A percentile compares a stretch with the other conserved stretches of the same genome.
Conservation (phyloP, 116 monocot genomes). For the Phalaenopsis hybrid region DNA sequence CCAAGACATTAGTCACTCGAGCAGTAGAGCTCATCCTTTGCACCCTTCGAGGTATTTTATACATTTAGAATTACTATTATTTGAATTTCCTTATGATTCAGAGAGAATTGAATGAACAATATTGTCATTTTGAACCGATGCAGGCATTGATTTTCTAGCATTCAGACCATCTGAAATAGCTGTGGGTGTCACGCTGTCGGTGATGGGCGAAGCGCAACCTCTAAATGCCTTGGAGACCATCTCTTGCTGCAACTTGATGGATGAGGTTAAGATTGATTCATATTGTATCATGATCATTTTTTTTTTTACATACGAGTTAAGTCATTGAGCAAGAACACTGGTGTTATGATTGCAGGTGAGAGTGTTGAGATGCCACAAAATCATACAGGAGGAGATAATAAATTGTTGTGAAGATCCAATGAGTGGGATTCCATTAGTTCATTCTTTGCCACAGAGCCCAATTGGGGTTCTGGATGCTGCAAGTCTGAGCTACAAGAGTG, state of each 20-base stretch:
- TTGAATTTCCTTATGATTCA: neutral
- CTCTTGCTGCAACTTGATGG: constrained; percentile 13
- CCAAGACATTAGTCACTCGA: constrained; percentile 15
- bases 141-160: constrained; percentile 47
- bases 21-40: constrained; percentile 56
- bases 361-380: constrained; percentile 44
- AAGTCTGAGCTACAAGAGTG: constrained; percentile 66
- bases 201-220: constrained; percentile 20
- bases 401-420: constrained; percentile 9
- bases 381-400: constrained; percentile 41
- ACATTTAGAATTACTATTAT: neutral
- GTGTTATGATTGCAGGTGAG: constrained; percentile 25
- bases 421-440: constrained; percentile 13
- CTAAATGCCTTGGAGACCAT: constrained; percentile 15
- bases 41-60: constrained; percentile 44
- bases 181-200: constrained; percentile 17
- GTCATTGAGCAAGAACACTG: neutral
- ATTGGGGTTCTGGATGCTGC: constrained; percentile 76
- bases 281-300: neutral
- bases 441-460: constrained; percentile 62
- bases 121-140: neutral
- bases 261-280: constrained; percentile 26
- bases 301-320: neutral
- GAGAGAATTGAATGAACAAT: neutral
- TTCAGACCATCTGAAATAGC: constrained; percentile 44